Evolutionary conservation across 257 asterid species (phyloP).

Genomic region (Mentha longifolia): DNA sequence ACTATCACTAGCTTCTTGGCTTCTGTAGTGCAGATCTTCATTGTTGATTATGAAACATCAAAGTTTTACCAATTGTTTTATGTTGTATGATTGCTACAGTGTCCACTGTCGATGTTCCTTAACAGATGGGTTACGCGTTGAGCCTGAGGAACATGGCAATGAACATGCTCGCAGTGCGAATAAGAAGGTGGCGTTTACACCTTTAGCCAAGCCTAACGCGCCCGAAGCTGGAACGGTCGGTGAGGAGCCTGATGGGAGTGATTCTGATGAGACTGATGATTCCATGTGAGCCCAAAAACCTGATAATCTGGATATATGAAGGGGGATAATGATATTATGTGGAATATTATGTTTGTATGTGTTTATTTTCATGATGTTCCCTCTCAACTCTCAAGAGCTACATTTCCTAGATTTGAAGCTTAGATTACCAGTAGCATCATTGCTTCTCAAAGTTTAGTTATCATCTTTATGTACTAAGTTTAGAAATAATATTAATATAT

Average conservation of each 20-base stretch:
- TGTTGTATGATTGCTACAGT: not conserved
- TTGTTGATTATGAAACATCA: not conserved
- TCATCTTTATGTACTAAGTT: not conserved
- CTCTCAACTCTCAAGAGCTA: not conserved
- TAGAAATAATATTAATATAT: constrained; percentile 9
- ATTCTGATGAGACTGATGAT: constrained; percentile 89
- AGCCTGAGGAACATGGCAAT: constrained; percentile 68
- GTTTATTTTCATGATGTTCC: not conserved
- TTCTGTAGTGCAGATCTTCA: constrained; percentile 10
- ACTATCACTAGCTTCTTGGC: constrained; percentile 17
- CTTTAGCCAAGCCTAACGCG: constrained; percentile 60
- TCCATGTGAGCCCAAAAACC: constrained; percentile 52
- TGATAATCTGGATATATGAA: constrained; percentile 17
- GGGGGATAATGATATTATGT: not conserved
- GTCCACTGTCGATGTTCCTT: constrained; percentile 42
- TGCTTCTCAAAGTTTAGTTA: not conserved
- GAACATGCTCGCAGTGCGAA: constrained; percentile 55
- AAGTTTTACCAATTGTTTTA: not conserved
- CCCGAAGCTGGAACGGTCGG: constrained; percentile 63
- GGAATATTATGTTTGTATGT: constrained; percentile 24
- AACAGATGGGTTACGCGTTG: constrained; percentile 54
- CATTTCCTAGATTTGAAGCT: constrained; percentile 3
- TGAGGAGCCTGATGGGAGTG: constrained; percentile 86
- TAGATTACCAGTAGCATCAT: not conserved
- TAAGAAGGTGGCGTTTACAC: constrained; percentile 62